These are phyloP conservation scores for Crithidia thermophila DNA, from an alignment of 208 protist species.

Conservation along the genomic window DNA sequence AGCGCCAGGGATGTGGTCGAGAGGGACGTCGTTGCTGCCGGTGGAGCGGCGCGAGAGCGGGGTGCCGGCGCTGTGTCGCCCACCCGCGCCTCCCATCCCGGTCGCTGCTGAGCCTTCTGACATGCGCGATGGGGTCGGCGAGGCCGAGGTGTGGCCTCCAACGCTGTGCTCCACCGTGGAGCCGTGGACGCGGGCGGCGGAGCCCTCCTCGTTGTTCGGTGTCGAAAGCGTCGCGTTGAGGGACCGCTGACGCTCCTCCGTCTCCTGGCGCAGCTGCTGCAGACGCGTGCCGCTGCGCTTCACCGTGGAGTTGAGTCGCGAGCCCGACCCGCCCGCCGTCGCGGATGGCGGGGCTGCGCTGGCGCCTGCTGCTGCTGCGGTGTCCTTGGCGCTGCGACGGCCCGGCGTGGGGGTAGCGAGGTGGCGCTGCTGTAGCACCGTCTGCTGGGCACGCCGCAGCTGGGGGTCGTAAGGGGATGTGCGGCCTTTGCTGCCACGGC, in stretches of 20 bases:
- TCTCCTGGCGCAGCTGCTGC: constrained; percentile 12
- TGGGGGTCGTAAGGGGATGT: constrained; percentile 22
- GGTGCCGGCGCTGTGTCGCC: constrained; percentile 6
- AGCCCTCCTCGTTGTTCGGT: constrained; percentile 15
- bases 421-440: constrained; percentile 25
- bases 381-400: constrained; percentile 12
- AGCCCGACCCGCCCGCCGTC: constrained; percentile 12
- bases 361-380: constrained; percentile 1
- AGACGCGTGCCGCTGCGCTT: constrained; percentile 25
- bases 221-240: constrained; percentile 15
- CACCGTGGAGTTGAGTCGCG: constrained; percentile 21
- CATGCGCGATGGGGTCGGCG: constrained; percentile 26
- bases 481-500: constrained; percentile 8
- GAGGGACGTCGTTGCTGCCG: constrained; percentile 14
- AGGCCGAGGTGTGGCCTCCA: constrained; percentile 6
- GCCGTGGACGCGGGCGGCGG: background rate
- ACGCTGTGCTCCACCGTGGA: background rate
- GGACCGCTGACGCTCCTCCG: constrained; percentile 15
- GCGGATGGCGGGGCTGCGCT: constrained; percentile 1
- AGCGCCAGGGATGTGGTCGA: constrained; percentile 12
- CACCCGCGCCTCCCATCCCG: background rate
- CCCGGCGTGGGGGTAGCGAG: constrained; percentile 21
- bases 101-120: constrained; percentile 19
- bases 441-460: constrained; percentile 26
- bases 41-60: constrained; percentile 6